Conservation (phyloP, 164 flowering plant genomes). For the Vitis cinerea region DNA sequence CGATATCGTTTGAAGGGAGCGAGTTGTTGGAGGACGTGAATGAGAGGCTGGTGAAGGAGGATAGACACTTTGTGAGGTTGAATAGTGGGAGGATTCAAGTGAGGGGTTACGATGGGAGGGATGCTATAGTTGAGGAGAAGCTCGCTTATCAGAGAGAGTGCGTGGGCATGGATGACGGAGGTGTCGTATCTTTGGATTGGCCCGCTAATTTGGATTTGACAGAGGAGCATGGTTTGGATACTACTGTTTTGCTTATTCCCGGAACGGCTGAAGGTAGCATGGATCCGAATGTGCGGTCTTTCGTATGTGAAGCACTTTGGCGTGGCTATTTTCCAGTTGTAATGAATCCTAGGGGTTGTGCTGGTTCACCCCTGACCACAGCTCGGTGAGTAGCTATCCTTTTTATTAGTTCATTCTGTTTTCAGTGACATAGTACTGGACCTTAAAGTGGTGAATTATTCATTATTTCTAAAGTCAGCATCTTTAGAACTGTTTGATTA, state of each 20-base stretch:
- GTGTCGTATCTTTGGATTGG: constrained; percentile 86
- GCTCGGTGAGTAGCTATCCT: constrained; percentile 49
- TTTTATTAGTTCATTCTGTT: neutral
- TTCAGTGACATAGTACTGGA: neutral
- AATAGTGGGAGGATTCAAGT: constrained; percentile 48
- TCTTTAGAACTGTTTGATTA: too few species aligned
- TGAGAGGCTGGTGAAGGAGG: constrained; percentile 67
- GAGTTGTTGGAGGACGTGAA: constrained; percentile 49
- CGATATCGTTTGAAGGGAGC: constrained; percentile 49
- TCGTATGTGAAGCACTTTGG: constrained; percentile 57
- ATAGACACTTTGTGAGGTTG: constrained; percentile 63
- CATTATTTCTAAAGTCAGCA: too few species aligned
- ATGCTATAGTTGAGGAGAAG: constrained; percentile 14
- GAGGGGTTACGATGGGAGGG: constrained; percentile 4
- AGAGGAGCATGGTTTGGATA: constrained; percentile 79
- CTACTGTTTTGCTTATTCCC: constrained; percentile 76
- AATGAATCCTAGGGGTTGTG: constrained; percentile 94
- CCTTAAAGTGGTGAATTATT: too few species aligned
- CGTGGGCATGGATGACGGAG: constrained; percentile 72
- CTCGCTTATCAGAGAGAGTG: constrained; percentile 75
- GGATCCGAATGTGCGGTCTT: constrained; percentile 46
- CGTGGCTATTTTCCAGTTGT: constrained; percentile 81
- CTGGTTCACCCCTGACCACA: constrained; percentile 88
- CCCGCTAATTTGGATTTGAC: constrained; percentile 75
- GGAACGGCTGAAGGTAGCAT: constrained; percentile 79